Percentiles rank a stretch among this genome's conserved stretches.
Conservation (phyloP, 2,329 filamentous ascomycete genomes). For the Aureobasidium melanogenum region DNA sequence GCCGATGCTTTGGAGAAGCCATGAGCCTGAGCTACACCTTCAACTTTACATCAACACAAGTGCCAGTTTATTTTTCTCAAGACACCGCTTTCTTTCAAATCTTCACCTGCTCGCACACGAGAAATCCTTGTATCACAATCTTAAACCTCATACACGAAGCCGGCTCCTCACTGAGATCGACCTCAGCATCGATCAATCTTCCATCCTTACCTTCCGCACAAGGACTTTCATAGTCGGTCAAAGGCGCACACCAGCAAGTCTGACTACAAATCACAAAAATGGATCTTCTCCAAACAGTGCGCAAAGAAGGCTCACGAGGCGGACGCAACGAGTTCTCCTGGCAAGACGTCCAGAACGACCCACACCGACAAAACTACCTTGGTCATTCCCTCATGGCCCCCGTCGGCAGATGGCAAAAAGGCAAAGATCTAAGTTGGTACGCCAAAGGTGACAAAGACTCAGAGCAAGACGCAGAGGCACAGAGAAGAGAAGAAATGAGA, state of each 20-base stretch:
- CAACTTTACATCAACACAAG: background rate
- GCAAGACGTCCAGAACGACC: conserved; percentile 82
- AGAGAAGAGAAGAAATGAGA: conserved; percentile 61
- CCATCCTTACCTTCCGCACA: too few species aligned
- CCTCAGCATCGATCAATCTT: too few species aligned
- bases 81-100: too few species aligned
- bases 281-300: conserved; percentile 88
- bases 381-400: conserved; percentile 85
- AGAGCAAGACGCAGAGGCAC: conserved; percentile 42
- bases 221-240: too few species aligned
- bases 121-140: too few species aligned
- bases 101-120: too few species aligned
- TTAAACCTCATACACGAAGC: too few species aligned
- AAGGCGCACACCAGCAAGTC: too few species aligned
- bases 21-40: background rate
- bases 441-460: conserved; percentile 45
- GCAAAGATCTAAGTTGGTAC: conserved; percentile 60
- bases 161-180: too few species aligned
- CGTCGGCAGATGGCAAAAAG: conserved; percentile 85
- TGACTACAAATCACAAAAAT: conserved; percentile 38
- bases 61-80: background rate
- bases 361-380: conserved; percentile 82
- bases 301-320: conserved; percentile 82
- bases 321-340: conserved; percentile 89
- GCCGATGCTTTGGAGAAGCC: background rate